phyloP scores from a whole-genome alignment of 208 protist species.

The Leishmania guyanensis region DNA sequence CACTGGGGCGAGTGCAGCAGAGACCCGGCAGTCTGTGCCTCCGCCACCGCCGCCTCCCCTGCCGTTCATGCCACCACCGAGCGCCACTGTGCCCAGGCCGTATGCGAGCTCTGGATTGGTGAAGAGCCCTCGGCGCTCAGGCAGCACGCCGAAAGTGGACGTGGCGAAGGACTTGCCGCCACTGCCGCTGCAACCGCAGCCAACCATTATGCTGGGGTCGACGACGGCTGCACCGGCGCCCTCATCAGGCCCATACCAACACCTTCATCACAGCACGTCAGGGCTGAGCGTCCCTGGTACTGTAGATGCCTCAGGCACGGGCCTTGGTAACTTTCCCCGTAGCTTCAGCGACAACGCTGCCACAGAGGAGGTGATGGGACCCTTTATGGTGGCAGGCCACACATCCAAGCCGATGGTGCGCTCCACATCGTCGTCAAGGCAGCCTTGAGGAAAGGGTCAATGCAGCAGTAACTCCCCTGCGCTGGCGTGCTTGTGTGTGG shows the following conservation, averaged over 20 bases:
- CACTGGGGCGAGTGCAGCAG: slow-evolving; percentile 1
- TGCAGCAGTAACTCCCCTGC: not conserved
- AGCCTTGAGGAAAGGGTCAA: not conserved
- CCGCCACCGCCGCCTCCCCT: slow-evolving; percentile 29
- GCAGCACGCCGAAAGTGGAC: slow-evolving; percentile 1
- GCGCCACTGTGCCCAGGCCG: not conserved
- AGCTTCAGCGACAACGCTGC: slow-evolving; percentile 1
- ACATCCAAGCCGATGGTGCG: slow-evolving; percentile 73
- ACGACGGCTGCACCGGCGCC: not conserved
- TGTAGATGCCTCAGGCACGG: not conserved
- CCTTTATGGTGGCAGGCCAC: slow-evolving; percentile 63
- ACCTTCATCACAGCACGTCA: slow-evolving; percentile 40
- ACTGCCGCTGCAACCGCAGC: slow-evolving; percentile 18
- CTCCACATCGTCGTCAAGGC: slow-evolving; percentile 22
- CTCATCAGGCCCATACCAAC: slow-evolving; percentile 48
- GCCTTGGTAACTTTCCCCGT: not conserved
- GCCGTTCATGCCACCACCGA: not conserved
- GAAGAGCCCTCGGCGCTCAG: slow-evolving; percentile 20
- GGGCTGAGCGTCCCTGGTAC: not conserved
- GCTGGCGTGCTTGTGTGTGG: not conserved
- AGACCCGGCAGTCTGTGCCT: slow-evolving; percentile 13
- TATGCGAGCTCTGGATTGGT: not conserved
- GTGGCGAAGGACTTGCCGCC: not conserved
- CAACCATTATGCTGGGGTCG: slow-evolving; percentile 10
- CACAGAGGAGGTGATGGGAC: slow-evolving; percentile 34